phyloP scores from a whole-genome alignment of 1,284 basidiomycete genomes.

The Malassezia dermatis region DNA sequence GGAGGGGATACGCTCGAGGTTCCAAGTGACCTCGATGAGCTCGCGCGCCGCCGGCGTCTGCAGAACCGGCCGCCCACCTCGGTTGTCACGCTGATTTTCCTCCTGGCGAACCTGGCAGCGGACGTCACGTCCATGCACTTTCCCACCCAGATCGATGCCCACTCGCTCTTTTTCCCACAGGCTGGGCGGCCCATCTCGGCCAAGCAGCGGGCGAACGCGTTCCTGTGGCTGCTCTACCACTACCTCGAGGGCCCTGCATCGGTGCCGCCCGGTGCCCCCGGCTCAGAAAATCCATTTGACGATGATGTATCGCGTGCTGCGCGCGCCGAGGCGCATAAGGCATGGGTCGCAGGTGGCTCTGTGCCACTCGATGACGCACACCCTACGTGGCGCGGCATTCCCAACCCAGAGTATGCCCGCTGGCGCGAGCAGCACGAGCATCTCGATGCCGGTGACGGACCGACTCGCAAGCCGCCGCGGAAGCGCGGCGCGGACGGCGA shows the following conservation, averaged over 20 bases:
- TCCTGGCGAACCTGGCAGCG: constrained; percentile 29
- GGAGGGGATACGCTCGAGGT: constrained; percentile 34
- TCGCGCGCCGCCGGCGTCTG: constrained; percentile 28
- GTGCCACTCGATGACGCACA: constrained; percentile 13
- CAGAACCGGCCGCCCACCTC: constrained; percentile 31
- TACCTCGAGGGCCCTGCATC: constrained; percentile 40
- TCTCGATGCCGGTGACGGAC: constrained; percentile 3
- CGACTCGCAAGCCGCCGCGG: background rate
- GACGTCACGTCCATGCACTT: constrained; percentile 39
- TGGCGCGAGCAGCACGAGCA: constrained; percentile 25
- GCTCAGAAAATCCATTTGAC: constrained; percentile 35
- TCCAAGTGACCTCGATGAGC: constrained; percentile 31
- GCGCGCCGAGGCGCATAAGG: constrained; percentile 19
- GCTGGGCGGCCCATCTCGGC: constrained; percentile 29
- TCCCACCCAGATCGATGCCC: constrained; percentile 30
- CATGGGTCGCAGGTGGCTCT: constrained; percentile 20
- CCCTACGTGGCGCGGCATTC: constrained; percentile 29
- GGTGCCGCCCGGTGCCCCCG: constrained; percentile 24
- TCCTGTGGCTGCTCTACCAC: constrained; percentile 45
- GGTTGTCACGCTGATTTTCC: constrained; percentile 41
- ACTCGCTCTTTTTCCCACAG: constrained; percentile 43
- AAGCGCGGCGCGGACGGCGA: constrained; percentile 7
- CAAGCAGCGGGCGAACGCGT: constrained; percentile 30
- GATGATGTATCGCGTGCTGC: constrained; percentile 24
- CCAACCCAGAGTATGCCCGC: constrained; percentile 28